Evolutionary conservation across 208 protist genomes (phyloP).

Genomic region (Wallacemonas collosoma): DNA sequence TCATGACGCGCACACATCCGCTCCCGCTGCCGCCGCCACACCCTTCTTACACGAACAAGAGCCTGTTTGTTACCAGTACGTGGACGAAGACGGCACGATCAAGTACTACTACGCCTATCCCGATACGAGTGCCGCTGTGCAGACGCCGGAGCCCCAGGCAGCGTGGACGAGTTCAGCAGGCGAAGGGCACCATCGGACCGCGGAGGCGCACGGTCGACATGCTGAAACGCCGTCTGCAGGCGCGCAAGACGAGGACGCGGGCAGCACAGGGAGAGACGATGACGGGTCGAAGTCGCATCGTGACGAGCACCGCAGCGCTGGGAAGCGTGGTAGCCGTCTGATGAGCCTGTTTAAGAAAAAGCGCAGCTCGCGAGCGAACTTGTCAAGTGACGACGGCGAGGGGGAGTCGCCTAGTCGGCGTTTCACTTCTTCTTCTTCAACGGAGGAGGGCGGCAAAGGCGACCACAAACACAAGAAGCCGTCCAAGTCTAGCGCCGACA

Average conservation of each 20-base stretch:
- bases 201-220: not conserved
- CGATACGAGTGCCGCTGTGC: not conserved
- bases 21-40: not conserved
- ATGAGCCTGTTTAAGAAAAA: not conserved
- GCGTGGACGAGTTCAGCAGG: too few relatives aligned
- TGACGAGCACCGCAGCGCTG: not conserved
- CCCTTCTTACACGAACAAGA: conserved; percentile 2
- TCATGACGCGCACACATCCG: not conserved
- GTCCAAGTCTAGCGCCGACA: not conserved
- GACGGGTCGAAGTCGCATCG: not conserved
- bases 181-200: too few relatives aligned
- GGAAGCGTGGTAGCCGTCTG: not conserved
- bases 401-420: not conserved
- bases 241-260: too few relatives aligned
- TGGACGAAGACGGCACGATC: conserved; percentile 42
- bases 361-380: not conserved
- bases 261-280: not conserved
- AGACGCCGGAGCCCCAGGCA: too few relatives aligned
- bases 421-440: not conserved
- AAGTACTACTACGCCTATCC: conserved; percentile 38
- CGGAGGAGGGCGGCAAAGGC: not conserved
- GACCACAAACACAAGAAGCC: not conserved
- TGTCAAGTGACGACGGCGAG: conserved; percentile 1
- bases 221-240: not conserved
- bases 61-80: conserved; percentile 34